These are phyloP conservation scores for Taphrina sp. DNA, from an alignment of 1,139 yeast genomes.

Conservation along the genomic window DNA sequence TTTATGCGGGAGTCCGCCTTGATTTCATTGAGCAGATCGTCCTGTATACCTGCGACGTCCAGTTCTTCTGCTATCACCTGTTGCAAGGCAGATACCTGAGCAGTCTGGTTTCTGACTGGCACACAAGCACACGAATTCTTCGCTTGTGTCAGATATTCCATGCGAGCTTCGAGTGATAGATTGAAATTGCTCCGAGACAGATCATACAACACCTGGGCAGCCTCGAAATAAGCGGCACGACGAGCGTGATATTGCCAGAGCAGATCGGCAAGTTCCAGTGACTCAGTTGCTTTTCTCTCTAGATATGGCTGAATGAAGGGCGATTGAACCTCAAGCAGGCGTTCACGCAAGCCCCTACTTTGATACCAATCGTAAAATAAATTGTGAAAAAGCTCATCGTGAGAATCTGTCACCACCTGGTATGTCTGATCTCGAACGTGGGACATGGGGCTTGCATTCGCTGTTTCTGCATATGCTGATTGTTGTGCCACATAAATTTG, in stretches of 20 bases:
- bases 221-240: slow-evolving; percentile 71
- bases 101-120: slow-evolving; percentile 47
- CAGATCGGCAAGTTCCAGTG: slow-evolving; percentile 72
- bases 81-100: slow-evolving; percentile 63
- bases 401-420: slow-evolving; percentile 66
- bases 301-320: slow-evolving; percentile 76
- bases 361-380: slow-evolving; percentile 92
- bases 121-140: slow-evolving; percentile 83
- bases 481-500: slow-evolving; percentile 52
- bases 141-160: slow-evolving; percentile 87
- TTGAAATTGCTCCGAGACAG: slow-evolving; percentile 70
- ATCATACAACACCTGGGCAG: slow-evolving; percentile 76
- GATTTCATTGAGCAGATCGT: slow-evolving; percentile 67
- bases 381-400: slow-evolving; percentile 82
- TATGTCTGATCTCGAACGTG: slow-evolving; percentile 71
- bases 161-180: slow-evolving; percentile 66
- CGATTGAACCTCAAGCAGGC: slow-evolving; percentile 68
- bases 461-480: slow-evolving; percentile 34
- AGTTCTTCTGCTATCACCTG: slow-evolving; percentile 72
- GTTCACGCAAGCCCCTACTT: slow-evolving; percentile 69
- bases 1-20: slow-evolving; percentile 59
- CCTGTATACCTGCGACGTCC: slow-evolving; percentile 85
- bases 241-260: slow-evolving; percentile 89
- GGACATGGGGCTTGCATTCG: slow-evolving; percentile 46
- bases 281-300: slow-evolving; percentile 65